A percentile compares a stretch with the other conserved stretches of the same genome.
phyloP scores from a whole-genome alignment of 257 asterid species.

The Cinchona pubescens region DNA sequence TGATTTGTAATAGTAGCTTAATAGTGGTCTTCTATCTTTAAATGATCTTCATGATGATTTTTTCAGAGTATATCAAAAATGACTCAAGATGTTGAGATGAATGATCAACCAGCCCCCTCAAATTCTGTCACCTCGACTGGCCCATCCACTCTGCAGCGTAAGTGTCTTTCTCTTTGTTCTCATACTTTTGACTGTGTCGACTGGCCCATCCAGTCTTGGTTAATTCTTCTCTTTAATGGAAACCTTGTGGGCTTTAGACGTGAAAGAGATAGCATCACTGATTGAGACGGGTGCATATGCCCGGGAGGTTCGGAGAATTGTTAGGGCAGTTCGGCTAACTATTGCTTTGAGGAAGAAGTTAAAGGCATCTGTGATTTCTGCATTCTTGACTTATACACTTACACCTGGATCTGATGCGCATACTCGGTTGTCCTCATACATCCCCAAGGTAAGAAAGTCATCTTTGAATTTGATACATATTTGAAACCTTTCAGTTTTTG shows the following conservation, averaged over 20 bases:
- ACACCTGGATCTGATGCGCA: slow-evolving; percentile 72
- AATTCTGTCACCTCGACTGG: slow-evolving; percentile 34
- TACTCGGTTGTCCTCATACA: slow-evolving; percentile 51
- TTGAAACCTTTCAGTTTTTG: background rate
- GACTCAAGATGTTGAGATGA: slow-evolving; percentile 84
- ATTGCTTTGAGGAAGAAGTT: slow-evolving; percentile 69
- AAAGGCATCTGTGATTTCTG: slow-evolving; percentile 51
- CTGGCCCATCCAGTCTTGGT: background rate
- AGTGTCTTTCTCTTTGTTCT: background rate
- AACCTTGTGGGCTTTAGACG: slow-evolving; percentile 36
- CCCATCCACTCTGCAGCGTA: slow-evolving; percentile 55
- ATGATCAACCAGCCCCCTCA: slow-evolving; percentile 63
- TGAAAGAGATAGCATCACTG: slow-evolving; percentile 72
- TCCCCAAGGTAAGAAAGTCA: slow-evolving; percentile 52
- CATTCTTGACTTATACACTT: slow-evolving; percentile 55
- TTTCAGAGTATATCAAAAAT: slow-evolving; percentile 40
- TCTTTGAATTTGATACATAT: background rate
- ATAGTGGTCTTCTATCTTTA: slow-evolving; percentile 8
- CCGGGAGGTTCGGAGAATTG: slow-evolving; percentile 69
- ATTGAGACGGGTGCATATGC: slow-evolving; percentile 80
- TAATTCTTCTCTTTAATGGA: background rate
- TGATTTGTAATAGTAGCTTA: background rate
- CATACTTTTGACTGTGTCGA: too few species aligned
- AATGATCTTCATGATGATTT: slow-evolving; percentile 27
- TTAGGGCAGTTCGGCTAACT: slow-evolving; percentile 67